phyloP scores from a whole-genome alignment of 169 alveolate genomes.

The Cryptosporidium bovis region DNA sequence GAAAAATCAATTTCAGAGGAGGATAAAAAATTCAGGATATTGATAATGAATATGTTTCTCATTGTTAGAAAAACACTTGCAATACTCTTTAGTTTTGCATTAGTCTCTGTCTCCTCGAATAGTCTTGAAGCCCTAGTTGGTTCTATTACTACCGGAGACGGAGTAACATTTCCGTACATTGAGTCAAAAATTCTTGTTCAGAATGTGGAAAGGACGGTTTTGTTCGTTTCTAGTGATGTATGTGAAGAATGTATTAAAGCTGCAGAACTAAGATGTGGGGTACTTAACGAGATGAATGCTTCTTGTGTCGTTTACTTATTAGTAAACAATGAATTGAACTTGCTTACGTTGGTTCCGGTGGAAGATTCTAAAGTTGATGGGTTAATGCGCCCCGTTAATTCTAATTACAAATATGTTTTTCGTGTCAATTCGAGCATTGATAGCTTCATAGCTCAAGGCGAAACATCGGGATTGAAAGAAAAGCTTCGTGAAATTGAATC shows the following conservation, averaged over 20 bases:
- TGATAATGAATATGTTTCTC: not conserved
- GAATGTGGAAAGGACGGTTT: not conserved
- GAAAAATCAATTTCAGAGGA: too few species aligned
- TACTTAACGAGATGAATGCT: slow-evolving; percentile 1
- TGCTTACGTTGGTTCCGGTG: not conserved
- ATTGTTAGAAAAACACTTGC: not conserved
- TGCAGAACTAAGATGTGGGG: slow-evolving; percentile 39
- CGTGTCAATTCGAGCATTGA: not conserved
- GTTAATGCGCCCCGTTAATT: not conserved
- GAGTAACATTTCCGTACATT: slow-evolving; percentile 26
- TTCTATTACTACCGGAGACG: not conserved
- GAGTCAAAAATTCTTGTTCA: not conserved
- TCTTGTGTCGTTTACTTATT: slow-evolving; percentile 26
- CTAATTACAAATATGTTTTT: not conserved
- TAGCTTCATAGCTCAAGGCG: not conserved
- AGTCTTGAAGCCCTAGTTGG: not conserved
- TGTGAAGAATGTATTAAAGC: slow-evolving; percentile 58
- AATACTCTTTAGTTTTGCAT: not conserved
- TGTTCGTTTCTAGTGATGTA: slow-evolving; percentile 21
- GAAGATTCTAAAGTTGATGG: not conserved
- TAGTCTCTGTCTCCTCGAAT: not conserved
- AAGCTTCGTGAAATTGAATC: slow-evolving; percentile 7
- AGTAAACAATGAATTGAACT: not conserved
- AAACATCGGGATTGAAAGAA: not conserved
- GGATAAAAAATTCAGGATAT: not conserved